Conservation (phyloP, 2,329 filamentous ascomycete species). For the Colletotrichum trifolii region DNA sequence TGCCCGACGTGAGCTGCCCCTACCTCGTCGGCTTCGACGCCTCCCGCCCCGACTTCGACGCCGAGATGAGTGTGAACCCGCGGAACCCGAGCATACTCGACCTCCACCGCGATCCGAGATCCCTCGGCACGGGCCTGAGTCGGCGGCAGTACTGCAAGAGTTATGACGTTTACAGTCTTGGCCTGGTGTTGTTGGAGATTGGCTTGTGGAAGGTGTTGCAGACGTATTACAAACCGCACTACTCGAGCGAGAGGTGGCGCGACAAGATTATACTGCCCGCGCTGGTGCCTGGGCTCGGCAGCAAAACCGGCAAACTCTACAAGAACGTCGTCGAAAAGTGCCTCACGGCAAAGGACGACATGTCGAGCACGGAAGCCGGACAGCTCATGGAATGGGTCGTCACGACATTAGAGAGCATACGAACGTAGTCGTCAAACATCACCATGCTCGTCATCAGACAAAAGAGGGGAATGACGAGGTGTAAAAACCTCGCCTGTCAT, state of each 20-base stretch:
- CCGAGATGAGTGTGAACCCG: constrained; percentile 60
- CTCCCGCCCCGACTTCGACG: constrained; percentile 59
- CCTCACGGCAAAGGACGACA: constrained; percentile 50
- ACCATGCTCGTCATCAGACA: too few species aligned
- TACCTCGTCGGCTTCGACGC: constrained; percentile 67
- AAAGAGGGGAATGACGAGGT: constrained; percentile 12
- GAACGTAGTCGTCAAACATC: constrained; percentile 38
- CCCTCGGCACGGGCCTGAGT: constrained; percentile 48
- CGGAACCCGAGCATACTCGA: constrained; percentile 55
- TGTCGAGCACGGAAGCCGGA: constrained; percentile 49
- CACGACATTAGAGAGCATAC: constrained; percentile 51
- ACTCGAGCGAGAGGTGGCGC: constrained; percentile 54
- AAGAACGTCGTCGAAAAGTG: constrained; percentile 55
- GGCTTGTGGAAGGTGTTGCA: constrained; percentile 59
- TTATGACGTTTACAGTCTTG: constrained; percentile 65
- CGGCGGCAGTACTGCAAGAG: constrained; percentile 56
- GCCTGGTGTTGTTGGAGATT: constrained; percentile 62
- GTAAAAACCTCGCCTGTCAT: constrained; percentile 22
- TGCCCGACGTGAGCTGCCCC: constrained; percentile 54
- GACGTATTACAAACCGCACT: constrained; percentile 54
- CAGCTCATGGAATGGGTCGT: constrained; percentile 57
- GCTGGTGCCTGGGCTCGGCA: constrained; percentile 53
- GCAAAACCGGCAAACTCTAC: constrained; percentile 54
- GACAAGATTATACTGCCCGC: constrained; percentile 54
- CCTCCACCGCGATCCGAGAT: constrained; percentile 59